phyloP scores from a whole-genome alignment of 2,329 filamentous ascomycete genomes.

The Ascocoryne sarcoides region DNA sequence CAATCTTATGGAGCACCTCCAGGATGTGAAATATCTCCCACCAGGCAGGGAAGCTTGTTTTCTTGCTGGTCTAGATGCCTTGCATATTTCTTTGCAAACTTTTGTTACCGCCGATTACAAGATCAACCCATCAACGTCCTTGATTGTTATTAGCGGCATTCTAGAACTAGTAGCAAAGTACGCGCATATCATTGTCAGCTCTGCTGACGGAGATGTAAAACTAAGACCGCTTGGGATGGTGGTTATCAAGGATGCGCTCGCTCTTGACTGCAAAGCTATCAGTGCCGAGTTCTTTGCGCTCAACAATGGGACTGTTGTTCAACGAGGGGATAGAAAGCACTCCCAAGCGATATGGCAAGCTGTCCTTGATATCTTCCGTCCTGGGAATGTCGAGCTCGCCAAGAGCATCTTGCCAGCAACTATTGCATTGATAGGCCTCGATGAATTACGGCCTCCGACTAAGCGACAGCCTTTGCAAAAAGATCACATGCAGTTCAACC shows the following conservation, averaged over 20 bases:
- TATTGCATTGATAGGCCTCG: conserved; percentile 62
- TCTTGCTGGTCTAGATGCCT: conserved; percentile 52
- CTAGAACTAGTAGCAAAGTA: conserved; percentile 58
- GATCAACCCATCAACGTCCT: conserved; percentile 41
- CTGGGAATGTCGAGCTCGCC: conserved; percentile 63
- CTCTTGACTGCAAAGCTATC: conserved; percentile 63
- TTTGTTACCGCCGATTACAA: conserved; percentile 44
- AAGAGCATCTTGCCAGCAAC: conserved; percentile 54
- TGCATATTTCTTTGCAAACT: conserved; percentile 47
- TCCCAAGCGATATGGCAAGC: conserved; percentile 73
- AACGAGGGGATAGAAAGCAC: conserved; percentile 58
- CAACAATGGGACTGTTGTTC: conserved; percentile 47
- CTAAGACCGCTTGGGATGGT: conserved; percentile 48
- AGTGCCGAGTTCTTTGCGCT: conserved; percentile 61
- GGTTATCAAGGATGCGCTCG: conserved; percentile 57
- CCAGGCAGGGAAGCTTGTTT: conserved; percentile 53
- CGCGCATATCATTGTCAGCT: conserved; percentile 48
- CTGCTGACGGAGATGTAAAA: conserved; percentile 36
- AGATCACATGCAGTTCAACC: conserved; percentile 68
- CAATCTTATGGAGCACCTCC: conserved; percentile 61
- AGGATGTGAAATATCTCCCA: conserved; percentile 44
- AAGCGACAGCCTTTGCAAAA: conserved; percentile 33
- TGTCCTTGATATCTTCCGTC: conserved; percentile 59
- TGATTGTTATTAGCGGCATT: conserved; percentile 55
- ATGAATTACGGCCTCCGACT: conserved; percentile 47